A percentile compares a stretch with the other conserved stretches of the same genome.
Evolutionary conservation across 2,329 filamentous ascomycete genomes (phyloP).

Genomic region (Chalaropsis ovoidea): DNA sequence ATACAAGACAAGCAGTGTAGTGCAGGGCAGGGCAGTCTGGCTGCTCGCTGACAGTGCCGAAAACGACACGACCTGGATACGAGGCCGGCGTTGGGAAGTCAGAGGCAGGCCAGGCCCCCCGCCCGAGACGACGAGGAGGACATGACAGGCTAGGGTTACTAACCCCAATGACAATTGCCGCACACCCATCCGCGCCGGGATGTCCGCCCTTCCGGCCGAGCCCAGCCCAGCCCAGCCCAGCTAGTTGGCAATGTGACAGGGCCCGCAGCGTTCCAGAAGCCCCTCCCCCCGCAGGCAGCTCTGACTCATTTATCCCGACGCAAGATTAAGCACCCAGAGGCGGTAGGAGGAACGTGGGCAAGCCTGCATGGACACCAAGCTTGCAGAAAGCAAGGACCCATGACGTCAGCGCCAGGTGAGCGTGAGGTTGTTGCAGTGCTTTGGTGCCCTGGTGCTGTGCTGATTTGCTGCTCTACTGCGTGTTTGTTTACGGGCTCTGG

Average conservation of each 20-base stretch:
- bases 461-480: not conserved
- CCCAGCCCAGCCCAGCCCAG: not conserved
- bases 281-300: not conserved
- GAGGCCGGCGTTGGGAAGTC: not conserved
- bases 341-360: not conserved
- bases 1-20: not conserved
- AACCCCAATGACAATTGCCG: not conserved
- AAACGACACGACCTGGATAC: not conserved
- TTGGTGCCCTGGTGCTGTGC: not conserved
- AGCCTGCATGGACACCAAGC: conserved; percentile 6
- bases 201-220: not conserved
- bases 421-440: not conserved
- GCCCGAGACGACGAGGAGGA: too few relatives aligned
- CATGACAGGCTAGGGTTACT: not conserved
- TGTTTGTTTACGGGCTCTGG: not conserved
- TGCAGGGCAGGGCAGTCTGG: not conserved
- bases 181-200: not conserved
- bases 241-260: not conserved
- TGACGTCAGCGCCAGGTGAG: not conserved
- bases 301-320: not conserved
- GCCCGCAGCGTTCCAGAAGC: not conserved
- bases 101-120: too few relatives aligned
- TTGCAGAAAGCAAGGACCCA: conserved; percentile 10
- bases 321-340: not conserved
- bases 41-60: not conserved